Conservation (phyloP, 495 filamentous ascomycete species). For the Staphylotrichum longicolle region DNA sequence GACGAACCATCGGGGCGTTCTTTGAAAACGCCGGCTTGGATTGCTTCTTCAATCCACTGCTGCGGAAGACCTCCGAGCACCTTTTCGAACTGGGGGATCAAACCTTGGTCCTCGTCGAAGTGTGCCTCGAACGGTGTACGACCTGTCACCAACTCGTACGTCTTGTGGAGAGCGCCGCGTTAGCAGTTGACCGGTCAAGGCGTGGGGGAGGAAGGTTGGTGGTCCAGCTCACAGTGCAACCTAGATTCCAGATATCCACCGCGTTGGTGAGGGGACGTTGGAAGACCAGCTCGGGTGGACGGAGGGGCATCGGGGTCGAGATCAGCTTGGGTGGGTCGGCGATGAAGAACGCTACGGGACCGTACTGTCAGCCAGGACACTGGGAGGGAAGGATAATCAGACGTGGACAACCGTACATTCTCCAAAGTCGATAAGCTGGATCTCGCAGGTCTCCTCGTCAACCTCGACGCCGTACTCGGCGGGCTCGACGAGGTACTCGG, state of each 20-base stretch:
- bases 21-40: not conserved
- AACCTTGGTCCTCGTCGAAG: not conserved
- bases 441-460: not conserved
- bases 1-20: not conserved
- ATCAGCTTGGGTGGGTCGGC: not conserved
- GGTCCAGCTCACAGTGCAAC: not conserved
- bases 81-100: not conserved
- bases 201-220: too few relatives aligned
- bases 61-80: not conserved
- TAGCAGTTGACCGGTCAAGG: too few relatives aligned
- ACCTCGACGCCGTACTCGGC: not conserved
- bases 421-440: not conserved
- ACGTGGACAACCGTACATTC: not conserved
- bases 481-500: slow-evolving; percentile 1
- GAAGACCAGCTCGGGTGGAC: not conserved
- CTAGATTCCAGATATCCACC: slow-evolving; percentile 2
- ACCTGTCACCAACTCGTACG: not conserved
- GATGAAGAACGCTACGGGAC: not conserved
- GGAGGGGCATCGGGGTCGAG: not conserved
- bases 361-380: too few relatives aligned
- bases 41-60: not conserved
- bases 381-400: too few relatives aligned
- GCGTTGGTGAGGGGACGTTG: not conserved
- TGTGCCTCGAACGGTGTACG: not conserved
- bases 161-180: not conserved